phyloP scores from a whole-genome alignment of 345 rosid genomes.

The Fremontodendron californicum region DNA sequence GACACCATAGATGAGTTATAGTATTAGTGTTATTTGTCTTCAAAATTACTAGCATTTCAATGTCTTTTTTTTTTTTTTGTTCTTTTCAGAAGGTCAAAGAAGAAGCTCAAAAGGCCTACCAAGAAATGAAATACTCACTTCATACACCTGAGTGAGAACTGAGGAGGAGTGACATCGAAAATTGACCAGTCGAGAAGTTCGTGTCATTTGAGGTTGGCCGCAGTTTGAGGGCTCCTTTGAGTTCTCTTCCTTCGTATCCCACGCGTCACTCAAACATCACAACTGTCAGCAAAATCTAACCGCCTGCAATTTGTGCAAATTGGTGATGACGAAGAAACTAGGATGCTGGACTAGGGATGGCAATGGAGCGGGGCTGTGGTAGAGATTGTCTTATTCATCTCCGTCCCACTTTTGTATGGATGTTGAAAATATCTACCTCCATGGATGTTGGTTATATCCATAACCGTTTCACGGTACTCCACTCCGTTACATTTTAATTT shows the following conservation, averaged over 20 bases:
- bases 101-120: slow-evolving; percentile 31
- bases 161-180: background rate
- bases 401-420: no score
- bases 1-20: background rate
- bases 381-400: no score
- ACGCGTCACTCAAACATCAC: background rate
- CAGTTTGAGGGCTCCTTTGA: background rate
- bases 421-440: no score
- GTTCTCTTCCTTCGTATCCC: background rate
- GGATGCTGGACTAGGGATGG: background rate
- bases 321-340: background rate
- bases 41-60: background rate
- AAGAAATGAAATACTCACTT: slow-evolving; percentile 18
- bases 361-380: no score
- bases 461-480: no score
- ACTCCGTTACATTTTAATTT: no score
- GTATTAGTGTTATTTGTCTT: background rate
- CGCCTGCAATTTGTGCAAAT: background rate
- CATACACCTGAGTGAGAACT: background rate
- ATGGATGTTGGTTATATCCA: no score
- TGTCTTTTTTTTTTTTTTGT: background rate
- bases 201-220: background rate
- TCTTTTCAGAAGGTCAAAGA: slow-evolving; percentile 21
- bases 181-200: background rate
- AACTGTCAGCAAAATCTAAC: background rate